Base-by-base conservation (phyloP, 352 stramenopile genomes). In the Lagenidium giganteum region DNA sequence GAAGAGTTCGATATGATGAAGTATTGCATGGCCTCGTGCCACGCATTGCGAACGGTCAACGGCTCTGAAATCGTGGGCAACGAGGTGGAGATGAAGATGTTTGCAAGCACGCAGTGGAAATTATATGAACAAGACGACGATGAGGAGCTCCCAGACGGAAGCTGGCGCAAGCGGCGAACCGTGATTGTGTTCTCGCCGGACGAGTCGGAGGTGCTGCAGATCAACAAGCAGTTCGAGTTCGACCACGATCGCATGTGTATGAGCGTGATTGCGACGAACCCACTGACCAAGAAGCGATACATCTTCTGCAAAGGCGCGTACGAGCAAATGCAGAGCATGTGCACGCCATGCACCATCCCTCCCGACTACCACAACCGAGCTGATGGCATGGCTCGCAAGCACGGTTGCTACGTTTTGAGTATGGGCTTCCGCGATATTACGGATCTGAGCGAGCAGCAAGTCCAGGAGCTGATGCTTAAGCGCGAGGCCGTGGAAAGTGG, bases 171-270 rank as follows among this genome's bases (percentile, higher is more conserved):
- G n/a, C n/a, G n/a, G n/a, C n/a, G n/a, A n/a, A n/a, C n/a, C n/a
- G 14, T 54, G 63, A 8, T 67, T 11, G 27, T 66, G 11, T 64
- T 82, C 6, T 69, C 66, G 5, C 42, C 47, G 0, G 67, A 82
- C 23, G 55, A 51, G 11, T 54, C 42, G 4, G 49, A 74, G 47
- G 42, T 59, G 45, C 56, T 89, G 14, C 60, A 76, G 41, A 73
- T 93, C 20, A 51, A 95, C 20, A 94, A 95, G 52, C 64, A 70
- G 11, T 95, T 91, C 57, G 79, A 95, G 47, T 96, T 96, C 51
- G 83, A 95, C 54, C 76, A 91, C 60, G 67, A 89, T 49, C 68
- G 71, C 32, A 92, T 93, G 76, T 93, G 78, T 13, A 90, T 95
- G 62, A 94, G 74, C 43, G 83, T 95, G 7, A 69, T 96, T 37